Conservation (phyloP, 2,329 filamentous ascomycete species). For the Colletotrichum truncatum region DNA sequence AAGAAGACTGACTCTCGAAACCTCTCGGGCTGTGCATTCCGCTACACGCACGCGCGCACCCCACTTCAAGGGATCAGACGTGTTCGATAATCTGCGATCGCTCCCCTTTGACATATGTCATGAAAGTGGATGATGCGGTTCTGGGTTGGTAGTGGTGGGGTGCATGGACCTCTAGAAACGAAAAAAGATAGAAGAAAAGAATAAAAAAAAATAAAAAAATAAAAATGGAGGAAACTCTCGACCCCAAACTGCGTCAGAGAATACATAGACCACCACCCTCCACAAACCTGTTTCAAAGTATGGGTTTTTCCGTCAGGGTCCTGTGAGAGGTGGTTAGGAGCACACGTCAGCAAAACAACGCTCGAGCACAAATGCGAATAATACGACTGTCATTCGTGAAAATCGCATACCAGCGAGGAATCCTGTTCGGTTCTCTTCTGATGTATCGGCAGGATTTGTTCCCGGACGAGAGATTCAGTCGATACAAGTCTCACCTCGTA, state of each 20-base stretch:
- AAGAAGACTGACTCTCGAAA: slow-evolving; percentile 20
- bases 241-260: slow-evolving; percentile 11
- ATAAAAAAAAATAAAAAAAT: too few relatives aligned
- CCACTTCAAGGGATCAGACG: neutral
- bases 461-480: neutral
- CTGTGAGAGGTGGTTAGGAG: neutral
- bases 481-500: neutral
- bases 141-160: neutral
- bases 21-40: neutral
- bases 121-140: neutral
- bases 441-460: neutral
- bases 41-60: neutral
- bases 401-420: neutral
- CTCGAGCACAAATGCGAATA: neutral
- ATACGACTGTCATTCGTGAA: slow-evolving; percentile 2
- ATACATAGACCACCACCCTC: neutral
- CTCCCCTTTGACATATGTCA: slow-evolving; percentile 2
- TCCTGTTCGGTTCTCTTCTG: neutral
- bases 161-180: slow-evolving; percentile 11
- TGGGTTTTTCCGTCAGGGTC: neutral
- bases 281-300: slow-evolving; percentile 15
- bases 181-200: neutral
- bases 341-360: neutral
- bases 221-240: too few relatives aligned
- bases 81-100: slow-evolving; percentile 8